Conservation (phyloP, 2,329 filamentous ascomycete genomes). For the Botryotinia convoluta region DNA sequence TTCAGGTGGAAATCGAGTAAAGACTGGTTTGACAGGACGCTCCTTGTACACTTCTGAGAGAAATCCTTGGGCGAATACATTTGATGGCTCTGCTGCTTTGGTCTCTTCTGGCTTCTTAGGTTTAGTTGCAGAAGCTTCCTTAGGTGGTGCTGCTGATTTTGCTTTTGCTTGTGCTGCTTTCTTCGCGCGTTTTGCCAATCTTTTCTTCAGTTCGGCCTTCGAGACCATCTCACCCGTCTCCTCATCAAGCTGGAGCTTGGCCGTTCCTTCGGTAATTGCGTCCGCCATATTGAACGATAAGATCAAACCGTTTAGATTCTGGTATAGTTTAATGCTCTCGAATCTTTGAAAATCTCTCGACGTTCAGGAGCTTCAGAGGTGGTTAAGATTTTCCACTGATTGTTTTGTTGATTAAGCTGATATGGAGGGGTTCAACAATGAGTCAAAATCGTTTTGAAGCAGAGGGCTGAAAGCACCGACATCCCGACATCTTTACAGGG, state of each 20-base stretch:
- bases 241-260: constrained; percentile 61
- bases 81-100: constrained; percentile 32
- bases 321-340: neutral
- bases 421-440: constrained; percentile 6
- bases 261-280: constrained; percentile 44
- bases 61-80: constrained; percentile 79
- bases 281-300: constrained; percentile 44
- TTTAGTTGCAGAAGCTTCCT: constrained; percentile 34
- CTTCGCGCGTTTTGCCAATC: constrained; percentile 56
- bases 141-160: constrained; percentile 45
- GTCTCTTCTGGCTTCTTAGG: constrained; percentile 37
- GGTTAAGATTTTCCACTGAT: neutral
- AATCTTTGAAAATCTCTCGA: neutral
- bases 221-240: constrained; percentile 66
- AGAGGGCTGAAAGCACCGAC: constrained; percentile 3
- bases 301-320: neutral
- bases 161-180: constrained; percentile 54
- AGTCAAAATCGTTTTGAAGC: neutral
- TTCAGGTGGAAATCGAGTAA: constrained; percentile 78
- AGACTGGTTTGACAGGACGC: constrained; percentile 57
- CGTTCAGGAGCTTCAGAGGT: neutral
- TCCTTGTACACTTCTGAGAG: constrained; percentile 69
- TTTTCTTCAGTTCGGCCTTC: constrained; percentile 62
- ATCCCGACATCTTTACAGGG: neutral
- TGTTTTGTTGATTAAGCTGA: neutral